Evolutionary conservation across 495 filamentous ascomycete genomes (phyloP), one percentile per base, ranked within the genome.

Genomic region (Neohortaea acidophila): DNA sequence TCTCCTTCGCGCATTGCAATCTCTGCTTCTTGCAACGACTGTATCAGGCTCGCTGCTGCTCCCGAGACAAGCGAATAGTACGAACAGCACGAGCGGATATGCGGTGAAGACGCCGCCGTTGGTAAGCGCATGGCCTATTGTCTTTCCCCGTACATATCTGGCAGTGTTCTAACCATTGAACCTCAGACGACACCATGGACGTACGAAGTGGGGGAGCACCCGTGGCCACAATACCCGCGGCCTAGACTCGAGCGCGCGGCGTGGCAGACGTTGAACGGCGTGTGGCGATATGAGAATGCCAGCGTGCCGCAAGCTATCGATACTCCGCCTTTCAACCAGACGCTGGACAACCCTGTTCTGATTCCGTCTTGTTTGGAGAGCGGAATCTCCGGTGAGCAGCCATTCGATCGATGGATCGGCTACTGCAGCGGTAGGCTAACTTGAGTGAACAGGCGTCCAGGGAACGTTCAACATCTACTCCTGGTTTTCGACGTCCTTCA

Each of bases 141-240:
- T n/a, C n/a, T n/a, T n/a, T n/a, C n/a, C n/a, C n/a, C n/a, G n/a
- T n/a, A n/a, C n/a, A n/a, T n/a, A n/a, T n/a, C n/a, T n/a, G n/a
- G n/a, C n/a, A n/a, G n/a, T n/a, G n/a, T n/a, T n/a, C n/a, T n/a
- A n/a, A n/a, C n/a, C n/a, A n/a, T n/a, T n/a, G n/a, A n/a, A n/a
- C n/a, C n/a, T n/a, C n/a, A n/a, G n/a, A n/a, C n/a, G 21, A 79
- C 75, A 1, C 58, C 62, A 0, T 79, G 75, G 75, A 79, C 75
- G 1, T 62, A 65, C 22, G 55, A 71, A 35, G 70, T 73, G 2
- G 72, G 72, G 33, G 73, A 65, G 0, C 54, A 72, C 33, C 75
- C 75, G 0, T 80, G 75, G 75, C 69, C 73, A 2, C 67, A 78
- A 46, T 73, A 80, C 55, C 75, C 75, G 7, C 68, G 75, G 7